Conservation (phyloP, 805 yeast species). For the Ogataea nakhonphanomensis region DNA sequence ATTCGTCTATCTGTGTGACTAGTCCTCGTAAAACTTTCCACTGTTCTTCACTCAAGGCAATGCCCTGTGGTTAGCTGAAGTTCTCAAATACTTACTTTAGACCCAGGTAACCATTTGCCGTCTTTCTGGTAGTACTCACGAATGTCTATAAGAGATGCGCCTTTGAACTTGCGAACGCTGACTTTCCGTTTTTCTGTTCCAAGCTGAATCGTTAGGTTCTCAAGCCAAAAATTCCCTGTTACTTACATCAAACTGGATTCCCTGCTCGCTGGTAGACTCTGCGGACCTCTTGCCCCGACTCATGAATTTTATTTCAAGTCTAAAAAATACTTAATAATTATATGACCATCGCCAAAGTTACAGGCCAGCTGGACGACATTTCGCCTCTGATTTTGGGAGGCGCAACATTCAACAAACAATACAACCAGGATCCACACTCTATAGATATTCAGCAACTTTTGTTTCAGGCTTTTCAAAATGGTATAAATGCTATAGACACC, state of each 20-base stretch:
- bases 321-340: not conserved
- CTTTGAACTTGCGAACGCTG: constrained; percentile 69
- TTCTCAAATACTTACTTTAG: constrained; percentile 44
- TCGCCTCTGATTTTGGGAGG: constrained; percentile 80
- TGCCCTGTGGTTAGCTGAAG: constrained; percentile 37
- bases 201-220: constrained; percentile 17
- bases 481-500: constrained; percentile 79
- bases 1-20: constrained; percentile 47
- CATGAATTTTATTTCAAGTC: constrained; percentile 8
- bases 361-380: constrained; percentile 30
- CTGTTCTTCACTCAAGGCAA: constrained; percentile 53
- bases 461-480: constrained; percentile 56
- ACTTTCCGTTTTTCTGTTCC: constrained; percentile 58
- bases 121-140: constrained; percentile 74
- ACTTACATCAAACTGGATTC: constrained; percentile 23
- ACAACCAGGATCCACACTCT: constrained; percentile 62
- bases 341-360: constrained; percentile 15
- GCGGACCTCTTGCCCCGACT: constrained; percentile 4
- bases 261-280: constrained; percentile 3
- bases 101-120: constrained; percentile 69
- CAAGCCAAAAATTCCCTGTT: not conserved
- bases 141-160: constrained; percentile 68
- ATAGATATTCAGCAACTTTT: constrained; percentile 60
- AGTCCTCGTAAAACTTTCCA: constrained; percentile 50
- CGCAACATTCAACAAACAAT: constrained; percentile 81